These are phyloP conservation scores for Clarkia xantiana DNA, from an alignment of 345 rosid species.

Conservation along the genomic window DNA sequence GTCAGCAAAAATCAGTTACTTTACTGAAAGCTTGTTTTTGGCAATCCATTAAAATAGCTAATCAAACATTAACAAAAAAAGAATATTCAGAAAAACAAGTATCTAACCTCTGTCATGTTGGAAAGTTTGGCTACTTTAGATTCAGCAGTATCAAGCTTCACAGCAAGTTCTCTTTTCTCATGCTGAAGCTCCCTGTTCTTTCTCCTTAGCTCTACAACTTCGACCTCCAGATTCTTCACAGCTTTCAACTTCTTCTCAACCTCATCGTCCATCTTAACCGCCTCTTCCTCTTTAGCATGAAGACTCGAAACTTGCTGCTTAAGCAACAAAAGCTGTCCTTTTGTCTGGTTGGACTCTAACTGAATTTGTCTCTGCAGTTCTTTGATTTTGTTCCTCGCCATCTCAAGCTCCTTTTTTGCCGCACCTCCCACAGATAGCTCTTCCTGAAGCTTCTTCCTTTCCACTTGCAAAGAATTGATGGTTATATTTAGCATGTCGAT, in stretches of 20 bases:
- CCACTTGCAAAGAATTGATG: constrained; percentile 64
- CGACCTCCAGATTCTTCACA: constrained; percentile 60
- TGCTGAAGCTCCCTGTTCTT: constrained; percentile 85
- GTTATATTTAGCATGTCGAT: constrained; percentile 77
- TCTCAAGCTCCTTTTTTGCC: too few relatives aligned
- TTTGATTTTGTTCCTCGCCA: constrained; percentile 67
- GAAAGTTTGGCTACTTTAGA: constrained; percentile 54
- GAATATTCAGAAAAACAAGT: background rate
- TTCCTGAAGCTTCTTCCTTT: constrained; percentile 81
- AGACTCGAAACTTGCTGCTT: constrained; percentile 85
- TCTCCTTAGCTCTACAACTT: constrained; percentile 83
- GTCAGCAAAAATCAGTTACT: too few relatives aligned
- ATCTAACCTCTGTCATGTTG: constrained; percentile 79
- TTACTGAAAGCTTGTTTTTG: too few relatives aligned
- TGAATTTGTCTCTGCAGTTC: constrained; percentile 87
- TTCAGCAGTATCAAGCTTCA: constrained; percentile 77
- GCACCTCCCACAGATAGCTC: too few relatives aligned
- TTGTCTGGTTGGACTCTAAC: constrained; percentile 85
- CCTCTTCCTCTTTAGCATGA: constrained; percentile 70
- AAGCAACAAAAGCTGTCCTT: constrained; percentile 77
- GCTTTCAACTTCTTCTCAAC: constrained; percentile 62
- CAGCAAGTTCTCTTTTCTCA: constrained; percentile 75
- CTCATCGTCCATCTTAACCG: constrained; percentile 54
- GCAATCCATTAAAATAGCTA: constrained; percentile 1
- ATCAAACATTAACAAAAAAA: background rate